Percentiles rank a stretch among this genome's conserved stretches.
phyloP scores from a whole-genome alignment of 805 yeast genomes.

The Ogataea paraovalis region DNA sequence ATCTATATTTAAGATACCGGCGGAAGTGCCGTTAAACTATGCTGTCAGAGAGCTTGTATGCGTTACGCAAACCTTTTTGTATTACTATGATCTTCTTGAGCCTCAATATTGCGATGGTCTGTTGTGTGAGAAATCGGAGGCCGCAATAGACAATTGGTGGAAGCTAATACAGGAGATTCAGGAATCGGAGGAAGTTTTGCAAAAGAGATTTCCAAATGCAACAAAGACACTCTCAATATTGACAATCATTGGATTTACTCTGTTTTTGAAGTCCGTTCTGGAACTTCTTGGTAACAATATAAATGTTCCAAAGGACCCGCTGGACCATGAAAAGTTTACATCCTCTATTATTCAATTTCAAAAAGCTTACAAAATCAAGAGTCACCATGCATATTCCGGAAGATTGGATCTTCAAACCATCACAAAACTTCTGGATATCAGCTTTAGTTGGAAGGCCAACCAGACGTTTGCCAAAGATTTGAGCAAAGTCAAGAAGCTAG shows the following conservation, averaged over 20 bases:
- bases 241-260: constrained; percentile 72
- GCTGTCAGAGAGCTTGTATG: constrained; percentile 74
- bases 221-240: constrained; percentile 52
- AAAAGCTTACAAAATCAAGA: constrained; percentile 33
- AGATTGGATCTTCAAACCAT: constrained; percentile 24
- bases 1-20: constrained; percentile 61
- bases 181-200: constrained; percentile 18
- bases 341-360: constrained; percentile 73
- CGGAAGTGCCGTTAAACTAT: constrained; percentile 51
- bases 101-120: constrained; percentile 78
- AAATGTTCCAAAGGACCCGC: constrained; percentile 78
- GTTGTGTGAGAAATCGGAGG: constrained; percentile 71
- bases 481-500: constrained; percentile 31
- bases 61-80: constrained; percentile 69
- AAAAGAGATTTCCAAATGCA: constrained; percentile 15
- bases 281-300: constrained; percentile 51
- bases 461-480: constrained; percentile 33
- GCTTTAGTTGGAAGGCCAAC: constrained; percentile 28
- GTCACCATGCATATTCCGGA: constrained; percentile 8
- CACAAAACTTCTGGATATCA: constrained; percentile 19
- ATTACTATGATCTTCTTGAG: constrained; percentile 70
- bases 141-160: constrained; percentile 83
- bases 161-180: constrained; percentile 37
- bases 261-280: constrained; percentile 62
- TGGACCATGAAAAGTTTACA: constrained; percentile 68